Base-by-base conservation (phyloP, 129 eudicot species). In the Chrysanthemum makinoi region DNA sequence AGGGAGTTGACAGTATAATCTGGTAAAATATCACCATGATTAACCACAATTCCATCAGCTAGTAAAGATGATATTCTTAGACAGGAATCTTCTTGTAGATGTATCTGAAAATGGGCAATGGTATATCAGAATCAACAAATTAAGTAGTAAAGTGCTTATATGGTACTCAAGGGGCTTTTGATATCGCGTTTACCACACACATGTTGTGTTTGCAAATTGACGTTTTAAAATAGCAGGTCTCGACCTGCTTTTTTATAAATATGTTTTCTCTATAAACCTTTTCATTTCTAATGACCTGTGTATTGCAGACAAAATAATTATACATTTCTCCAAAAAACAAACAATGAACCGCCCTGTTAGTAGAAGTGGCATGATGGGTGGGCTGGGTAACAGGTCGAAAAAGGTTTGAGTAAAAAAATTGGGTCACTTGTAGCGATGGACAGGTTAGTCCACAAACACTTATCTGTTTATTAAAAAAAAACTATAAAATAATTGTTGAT, bases 61-160 rank as follows among this genome's bases (percentile, higher is more conserved):
- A 94, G 77, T 48, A 94, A 86, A 16, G 99, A 94, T 58, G 85
- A 73, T 82, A 94, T 87, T 81, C 96, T 90, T 77, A 94, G 69
- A 79, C 97, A 94, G 65, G 99, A 94, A 77, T 87, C 99, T 77
- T 94, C 97, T 81, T 90, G 99, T 84, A 94, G 97, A 84, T 90
- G 88, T 65, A 94, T 84, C 99, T 94, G 96, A 53, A 77, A 74
- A 70, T 39, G 69, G 58, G 74, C 43, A 28, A 49, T 55, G 43
- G 63, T 51, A 61, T 53, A 72, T 70, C 62, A 56, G 76, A 72
- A 73, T 35, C 49, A 68, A 57, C 43, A 26, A 1, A 39, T 39
- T 39, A 6, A 39, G 44, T 50, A 65, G 76, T 61, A 48, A 61
- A 43, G 50, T 68, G 39, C 5, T 12, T 19, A 44, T 50, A 49